Base-by-base conservation (phyloP, 2,329 filamentous ascomycete species). In the Beauveria asiatica region DNA sequence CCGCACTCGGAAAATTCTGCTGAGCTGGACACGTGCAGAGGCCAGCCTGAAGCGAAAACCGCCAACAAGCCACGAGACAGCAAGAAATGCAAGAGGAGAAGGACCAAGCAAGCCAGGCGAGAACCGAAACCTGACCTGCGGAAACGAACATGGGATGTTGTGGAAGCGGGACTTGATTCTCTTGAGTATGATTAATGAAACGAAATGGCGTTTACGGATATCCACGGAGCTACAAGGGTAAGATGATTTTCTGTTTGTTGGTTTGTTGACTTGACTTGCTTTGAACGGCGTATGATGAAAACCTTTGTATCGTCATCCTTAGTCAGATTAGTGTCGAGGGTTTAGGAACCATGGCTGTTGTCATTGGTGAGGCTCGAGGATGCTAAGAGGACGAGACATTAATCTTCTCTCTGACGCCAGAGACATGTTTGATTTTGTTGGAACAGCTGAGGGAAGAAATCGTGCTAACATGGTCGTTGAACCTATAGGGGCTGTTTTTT, bases 261-360 rank as follows among this genome's bases (percentile, higher is more conserved):
- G 6, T 6, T 19, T 55, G 58, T 50, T 46, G 56, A 30, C 17
- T 50, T 46, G 56, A 30, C 17, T 54, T 64, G 62, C 62, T 64
- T 63, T 52, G 23, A 42, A 23, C 30, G 50, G 50, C 30, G 21
- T 56, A 88, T 93, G 91, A 95, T 93, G 91, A 94, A 85, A 92
- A 80, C 73, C 74, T 76, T 82, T 77, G 81, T 92, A 92, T 92
- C 88, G 90, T 95, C 91, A 95, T 96, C 91, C 91, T 95, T 95
- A 95, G 90, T 80, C 91, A 83, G 86, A 95, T 74, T 70, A 62
- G 64, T 65, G 64, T 64, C 66, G 64, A 64, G 64, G 67, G 64
- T 64, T 66, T 63, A 75, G 53, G 73, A 75, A 62, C 67, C 66
- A 72, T 66, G 59, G 66, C 67, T 64, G 30, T 48, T 60, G 64